Evolutionary conservation across 305 asterid genomes (phyloP), one percentile per base, ranked within the genome.

Genomic region (Fraxinus floribunda): DNA sequence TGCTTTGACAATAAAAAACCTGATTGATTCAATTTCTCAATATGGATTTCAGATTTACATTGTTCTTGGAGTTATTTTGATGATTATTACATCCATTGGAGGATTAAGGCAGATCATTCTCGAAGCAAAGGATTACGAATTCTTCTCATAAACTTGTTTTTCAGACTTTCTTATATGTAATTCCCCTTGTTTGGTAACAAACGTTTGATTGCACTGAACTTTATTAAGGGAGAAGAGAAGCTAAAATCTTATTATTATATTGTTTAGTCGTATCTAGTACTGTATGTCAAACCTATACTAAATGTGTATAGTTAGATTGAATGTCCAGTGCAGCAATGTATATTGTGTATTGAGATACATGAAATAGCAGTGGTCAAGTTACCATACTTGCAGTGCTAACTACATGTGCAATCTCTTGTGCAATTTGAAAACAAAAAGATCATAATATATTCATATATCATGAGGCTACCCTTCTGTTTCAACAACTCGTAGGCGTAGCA

Each of bases 51-150:
- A 88, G 89, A 41, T 84, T 24, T 76, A 11, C 46, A 1, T 39
- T 39, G 46, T 39, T 4, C 78, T 86, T 64, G 91, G 91, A 36
- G 81, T 80, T 5, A 7, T 49, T 10, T 36, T 88, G 85, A 84
- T 76, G 83, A 24, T 82, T 44, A 41, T 84, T n/a, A 88, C 82
- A 75, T 8, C 13, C 2, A 78, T 88, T 38, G 90, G 88, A 86
- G 90, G 90, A 78, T 82, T 86, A 11, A 82, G 87, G 46, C 41
- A 36, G 9, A 39, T 84, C n/a, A 88, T 82, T 64, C 73, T 78
- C 30, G 2, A 81, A 16, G 87, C 84, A 10, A 82, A 34, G 41
- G 46, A 15, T 46, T 78, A 73, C 18, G 10, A 83, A 16, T 83
- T 85, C 60, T 87, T 83, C 20, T 70, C 32, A 41, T 84, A 52